Evolutionary conservation across 2,329 filamentous ascomycete genomes (phyloP).

Genomic region (Trichoderma sp.): DNA sequence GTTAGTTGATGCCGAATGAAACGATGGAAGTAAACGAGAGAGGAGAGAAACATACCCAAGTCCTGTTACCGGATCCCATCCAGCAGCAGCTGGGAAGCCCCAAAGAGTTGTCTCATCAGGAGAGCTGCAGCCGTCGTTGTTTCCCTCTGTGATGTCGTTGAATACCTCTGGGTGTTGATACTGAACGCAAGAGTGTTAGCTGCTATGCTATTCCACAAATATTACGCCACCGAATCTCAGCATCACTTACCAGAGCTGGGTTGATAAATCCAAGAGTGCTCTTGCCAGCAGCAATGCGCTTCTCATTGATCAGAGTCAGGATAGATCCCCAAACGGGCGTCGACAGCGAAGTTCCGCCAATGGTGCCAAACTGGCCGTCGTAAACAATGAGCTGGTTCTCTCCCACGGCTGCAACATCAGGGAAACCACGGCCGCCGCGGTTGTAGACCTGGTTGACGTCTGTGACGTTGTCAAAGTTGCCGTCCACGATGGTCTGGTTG

Average conservation of each 20-base stretch:
- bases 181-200: not conserved
- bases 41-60: not conserved
- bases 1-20: not conserved
- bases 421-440: slow-evolving; percentile 40
- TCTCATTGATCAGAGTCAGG: slow-evolving; percentile 29
- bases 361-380: slow-evolving; percentile 40
- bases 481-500: slow-evolving; percentile 35
- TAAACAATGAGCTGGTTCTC: slow-evolving; percentile 42
- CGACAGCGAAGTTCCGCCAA: slow-evolving; percentile 47
- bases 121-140: not conserved
- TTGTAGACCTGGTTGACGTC: slow-evolving; percentile 45
- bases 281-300: slow-evolving; percentile 26
- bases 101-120: not conserved
- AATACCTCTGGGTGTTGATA: not conserved
- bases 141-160: not conserved
- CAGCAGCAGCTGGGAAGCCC: not conserved
- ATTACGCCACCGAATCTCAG: not conserved
- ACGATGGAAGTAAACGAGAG: not conserved
- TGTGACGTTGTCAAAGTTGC: slow-evolving; percentile 26
- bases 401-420: slow-evolving; percentile 45
- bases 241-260: not conserved
- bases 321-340: slow-evolving; percentile 32
- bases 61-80: slow-evolving; percentile 8
- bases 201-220: not conserved
- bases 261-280: slow-evolving; percentile 11